Base-by-base conservation (phyloP, 2,329 filamentous ascomycete genomes). In the Fusarium gaditjirri region DNA sequence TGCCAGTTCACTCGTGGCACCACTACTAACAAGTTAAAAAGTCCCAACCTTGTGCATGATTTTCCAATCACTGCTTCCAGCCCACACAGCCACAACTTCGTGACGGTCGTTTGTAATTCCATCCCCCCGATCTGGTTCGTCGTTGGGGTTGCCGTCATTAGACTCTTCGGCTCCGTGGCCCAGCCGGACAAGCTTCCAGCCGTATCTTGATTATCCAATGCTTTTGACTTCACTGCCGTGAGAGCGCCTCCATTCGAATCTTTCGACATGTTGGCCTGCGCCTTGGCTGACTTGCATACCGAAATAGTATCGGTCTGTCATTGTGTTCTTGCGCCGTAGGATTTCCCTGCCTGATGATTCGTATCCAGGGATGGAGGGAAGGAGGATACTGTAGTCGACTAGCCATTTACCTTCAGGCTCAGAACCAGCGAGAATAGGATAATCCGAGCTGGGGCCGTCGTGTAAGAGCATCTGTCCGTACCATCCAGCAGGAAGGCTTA, bases 81-180 rank as follows among this genome's bases (percentile, higher is more conserved):
- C 41, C 61, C 61, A 72, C 8, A 74, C 61, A 12, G 70, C 74
- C 11, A 74, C 70, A 56, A 73, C 56, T 53, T 75, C 68, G 42
- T 70, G 71, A 6, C 73, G 64, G 8, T 72, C 52, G 8, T 57
- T 72, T 12, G 73, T 75, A 57, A 67, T 65, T 13, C 54, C 63
- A 25, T 73, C 58, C 8, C 21, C 25, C 4, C 56, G 46, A n/a
- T 68, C 53, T 6, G 39, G 50, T 9, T 61, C 49, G 3, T 47
- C 29, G 12, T 35, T 42, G 8, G n/a, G n/a, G 17, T 36, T 53
- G 19, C 53, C 25, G 4, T 36, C 38, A 13, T 27, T 21, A 16
- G 61, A 55, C 13, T 59, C 56, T 5, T 62, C 55, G 17, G 41
- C 29, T 27, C 39, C 14, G 16, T 42, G 44, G 2, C 62, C 68